Conservation (phyloP, 495 filamentous ascomycete genomes). For the Pseudevernia furfuracea region DNA sequence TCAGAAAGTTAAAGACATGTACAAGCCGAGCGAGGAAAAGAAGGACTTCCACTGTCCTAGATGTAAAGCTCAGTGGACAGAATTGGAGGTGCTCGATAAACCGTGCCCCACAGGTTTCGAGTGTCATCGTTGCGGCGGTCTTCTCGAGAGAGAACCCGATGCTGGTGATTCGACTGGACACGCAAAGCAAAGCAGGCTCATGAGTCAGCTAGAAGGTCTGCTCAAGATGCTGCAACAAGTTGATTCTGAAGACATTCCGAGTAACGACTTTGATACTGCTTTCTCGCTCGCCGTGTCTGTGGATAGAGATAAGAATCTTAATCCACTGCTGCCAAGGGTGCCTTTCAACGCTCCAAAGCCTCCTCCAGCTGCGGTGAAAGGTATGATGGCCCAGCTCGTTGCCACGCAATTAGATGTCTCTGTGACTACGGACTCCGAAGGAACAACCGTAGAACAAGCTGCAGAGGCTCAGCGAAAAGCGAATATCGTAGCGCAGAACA, state of each 20-base stretch:
- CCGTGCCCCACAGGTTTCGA: constrained; percentile 59
- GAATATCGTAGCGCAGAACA: constrained; percentile 71
- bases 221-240: constrained; percentile 79
- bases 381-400: constrained; percentile 52
- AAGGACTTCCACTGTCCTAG: constrained; percentile 84
- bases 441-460: constrained; percentile 63
- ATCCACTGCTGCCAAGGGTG: constrained; percentile 49
- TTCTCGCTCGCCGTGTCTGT: constrained; percentile 53
- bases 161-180: constrained; percentile 60
- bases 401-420: constrained; percentile 68
- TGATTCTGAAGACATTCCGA: constrained; percentile 72
- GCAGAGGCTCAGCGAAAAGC: constrained; percentile 68
- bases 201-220: constrained; percentile 78
- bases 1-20: constrained; percentile 72
- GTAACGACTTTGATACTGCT: constrained; percentile 79
- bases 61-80: constrained; percentile 74
- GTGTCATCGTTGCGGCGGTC: constrained; percentile 71
- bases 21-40: constrained; percentile 70
- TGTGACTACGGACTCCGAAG: constrained; percentile 66
- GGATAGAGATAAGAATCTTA: constrained; percentile 49
- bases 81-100: constrained; percentile 75
- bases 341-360: constrained; percentile 37
- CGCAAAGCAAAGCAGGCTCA: constrained; percentile 79
- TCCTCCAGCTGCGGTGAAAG: constrained; percentile 63
- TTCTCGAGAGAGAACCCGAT: constrained; percentile 60